Evolutionary conservation across 1,139 yeast genomes (phyloP).

Genomic region (Blastobotrys proliferans): DNA sequence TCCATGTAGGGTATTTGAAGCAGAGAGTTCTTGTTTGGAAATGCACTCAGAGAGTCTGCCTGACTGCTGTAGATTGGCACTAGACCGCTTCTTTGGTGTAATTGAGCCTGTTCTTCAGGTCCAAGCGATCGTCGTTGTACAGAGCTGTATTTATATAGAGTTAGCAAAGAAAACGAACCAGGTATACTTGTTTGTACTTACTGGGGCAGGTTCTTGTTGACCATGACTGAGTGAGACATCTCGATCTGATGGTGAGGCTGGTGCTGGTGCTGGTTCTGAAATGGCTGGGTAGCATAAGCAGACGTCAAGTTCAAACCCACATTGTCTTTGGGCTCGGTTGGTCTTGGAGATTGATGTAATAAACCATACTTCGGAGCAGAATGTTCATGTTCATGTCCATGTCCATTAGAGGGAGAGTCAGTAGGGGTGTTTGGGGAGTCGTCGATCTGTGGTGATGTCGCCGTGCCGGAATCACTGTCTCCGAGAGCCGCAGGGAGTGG

Average conservation of each 20-base stretch:
- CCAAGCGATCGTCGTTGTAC: conserved; percentile 11
- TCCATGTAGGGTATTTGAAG: not conserved
- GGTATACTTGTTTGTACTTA: not conserved
- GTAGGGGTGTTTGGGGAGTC: conserved; percentile 6
- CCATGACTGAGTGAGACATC: no score
- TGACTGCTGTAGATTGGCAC: conserved; percentile 12
- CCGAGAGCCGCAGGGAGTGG: not conserved
- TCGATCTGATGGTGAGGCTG: not conserved
- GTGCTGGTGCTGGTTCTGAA: not conserved
- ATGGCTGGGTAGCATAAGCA: conserved; percentile 9
- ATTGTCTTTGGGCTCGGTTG: not conserved
- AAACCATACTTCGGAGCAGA: no score
- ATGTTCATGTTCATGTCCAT: no score
- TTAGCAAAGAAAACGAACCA: conserved; percentile 1
- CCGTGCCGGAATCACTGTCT: not conserved
- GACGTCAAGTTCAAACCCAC: no score
- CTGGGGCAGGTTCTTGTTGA: conserved; percentile 5
- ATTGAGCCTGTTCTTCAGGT: conserved; percentile 3
- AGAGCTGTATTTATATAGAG: conserved; percentile 5
- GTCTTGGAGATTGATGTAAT: conserved; percentile 1
- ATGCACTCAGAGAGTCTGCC: conserved; percentile 5
- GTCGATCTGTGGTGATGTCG: not conserved
- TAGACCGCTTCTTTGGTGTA: conserved; percentile 1
- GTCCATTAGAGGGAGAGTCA: no score
- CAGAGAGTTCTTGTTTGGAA: conserved; percentile 9